A percentile compares a stretch with the other conserved stretches of the same genome.
phyloP scores from a whole-genome alignment of 495 filamentous ascomycete species.

The Trichoderma virens region DNA sequence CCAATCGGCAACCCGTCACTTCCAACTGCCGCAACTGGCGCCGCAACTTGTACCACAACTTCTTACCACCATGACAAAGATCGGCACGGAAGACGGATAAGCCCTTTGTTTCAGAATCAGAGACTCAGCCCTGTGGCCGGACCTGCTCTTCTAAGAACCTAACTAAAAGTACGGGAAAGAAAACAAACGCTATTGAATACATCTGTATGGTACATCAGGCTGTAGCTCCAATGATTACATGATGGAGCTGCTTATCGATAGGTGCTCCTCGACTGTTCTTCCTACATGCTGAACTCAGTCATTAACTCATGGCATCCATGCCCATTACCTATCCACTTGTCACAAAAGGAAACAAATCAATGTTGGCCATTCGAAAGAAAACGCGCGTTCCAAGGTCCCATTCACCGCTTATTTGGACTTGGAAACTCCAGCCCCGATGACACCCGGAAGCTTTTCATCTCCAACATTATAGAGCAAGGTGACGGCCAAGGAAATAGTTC shows the following conservation, averaged over 20 bases:
- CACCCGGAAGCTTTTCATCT: constrained; percentile 69
- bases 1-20: not conserved
- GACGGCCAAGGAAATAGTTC: constrained; percentile 56
- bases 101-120: not conserved
- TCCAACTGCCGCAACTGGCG: not conserved
- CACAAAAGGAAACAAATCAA: not conserved
- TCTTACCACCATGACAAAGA: not conserved
- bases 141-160: not conserved
- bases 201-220: not conserved
- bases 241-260: not conserved
- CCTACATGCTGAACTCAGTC: not conserved
- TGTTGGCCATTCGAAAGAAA: not conserved
- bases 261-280: not conserved
- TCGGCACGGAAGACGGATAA: not conserved
- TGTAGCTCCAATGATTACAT: not conserved
- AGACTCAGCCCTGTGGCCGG: not conserved
- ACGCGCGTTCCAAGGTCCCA: not conserved
- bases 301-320: not conserved
- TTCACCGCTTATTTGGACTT: constrained; percentile 38
- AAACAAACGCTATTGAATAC: not conserved
- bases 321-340: not conserved
- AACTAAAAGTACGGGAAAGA: not conserved
- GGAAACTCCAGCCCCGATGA: constrained; percentile 79
- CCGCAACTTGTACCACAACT: not conserved
- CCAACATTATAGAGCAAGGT: constrained; percentile 74